Evolutionary conservation across 2,329 filamentous ascomycete genomes (phyloP), one percentile per base, ranked within the genome.

Genomic region (Colletotrichum sp.): DNA sequence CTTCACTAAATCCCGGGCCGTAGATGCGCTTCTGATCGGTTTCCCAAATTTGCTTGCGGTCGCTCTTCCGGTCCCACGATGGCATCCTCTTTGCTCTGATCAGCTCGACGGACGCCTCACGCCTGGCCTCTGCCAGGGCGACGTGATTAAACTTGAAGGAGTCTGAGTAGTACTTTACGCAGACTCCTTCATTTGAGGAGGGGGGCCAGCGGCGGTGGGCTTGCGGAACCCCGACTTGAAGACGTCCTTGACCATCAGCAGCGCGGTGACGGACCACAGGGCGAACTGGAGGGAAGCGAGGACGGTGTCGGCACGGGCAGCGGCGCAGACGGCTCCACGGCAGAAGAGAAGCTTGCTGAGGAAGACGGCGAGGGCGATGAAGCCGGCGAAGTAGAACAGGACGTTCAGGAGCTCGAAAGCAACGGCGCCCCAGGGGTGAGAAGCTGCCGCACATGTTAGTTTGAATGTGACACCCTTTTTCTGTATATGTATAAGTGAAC

Each of bases 311-410:
- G 90, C 89, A 24, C 88, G 88, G 55, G 90, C 90, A 15, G 89
- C 87, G 28, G 85, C 85, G 84, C 92, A 93, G 30, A 92, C 89
- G 48, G 84, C 85, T 57, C 91, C 91, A 32, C 86, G 85, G 83
- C 91, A 93, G 84, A 91, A 91, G 71, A 88, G 83, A 66, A 93
- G 84, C 68, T 85, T 84, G 80, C 86, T 85, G 78, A 93, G 87
- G 83, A 92, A 92, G 77, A 90, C 87, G 58, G 89, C 85, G 24
- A 92, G 86, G 12, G 90, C 90, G 79, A 92, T 86, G 83, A 92
- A 92, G 72, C 90, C 91, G 24, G 87, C 85, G 81, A 93, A 90
- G 84, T 91, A 92, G 80, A 92, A 89, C 72, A 92, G 77, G 6
- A 87, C 84, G 81, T 92, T 92, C 79, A 86, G 71, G 38, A 84